Evolutionary conservation across 306 rosid genomes (phyloP).

Genomic region (Hylodesmum podocarpum): DNA sequence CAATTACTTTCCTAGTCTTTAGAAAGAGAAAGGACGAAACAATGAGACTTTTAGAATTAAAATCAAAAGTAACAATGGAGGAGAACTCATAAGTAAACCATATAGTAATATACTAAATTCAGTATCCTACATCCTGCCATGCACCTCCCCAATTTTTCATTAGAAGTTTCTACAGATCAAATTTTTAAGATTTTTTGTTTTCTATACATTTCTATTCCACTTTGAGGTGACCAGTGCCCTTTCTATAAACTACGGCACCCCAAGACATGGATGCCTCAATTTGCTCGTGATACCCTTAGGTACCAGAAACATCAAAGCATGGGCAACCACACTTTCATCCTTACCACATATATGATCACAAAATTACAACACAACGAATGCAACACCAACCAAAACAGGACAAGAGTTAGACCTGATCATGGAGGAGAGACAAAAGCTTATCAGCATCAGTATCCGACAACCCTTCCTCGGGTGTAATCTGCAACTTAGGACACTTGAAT

Average conservation of each 20-base stretch:
- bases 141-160: not conserved
- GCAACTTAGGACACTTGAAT: constrained; percentile 88
- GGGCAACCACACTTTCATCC: not conserved
- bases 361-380: not conserved
- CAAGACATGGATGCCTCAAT: not conserved
- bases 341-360: constrained; percentile 17
- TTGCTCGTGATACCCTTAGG: not conserved
- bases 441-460: constrained; percentile 60
- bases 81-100: not conserved
- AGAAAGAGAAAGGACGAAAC: not conserved
- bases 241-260: constrained; percentile 5
- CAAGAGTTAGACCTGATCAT: constrained; percentile 67
- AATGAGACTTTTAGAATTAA: not conserved
- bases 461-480: constrained; percentile 74
- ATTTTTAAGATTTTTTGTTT: not conserved
- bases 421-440: constrained; percentile 70
- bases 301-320: not conserved
- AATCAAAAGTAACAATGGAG: not conserved
- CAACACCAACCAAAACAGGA: constrained; percentile 1
- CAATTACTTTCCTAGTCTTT: not conserved
- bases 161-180: not conserved
- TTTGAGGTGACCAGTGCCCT: constrained; percentile 6
- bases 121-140: constrained; percentile 1
- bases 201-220: not conserved
- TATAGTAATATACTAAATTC: not conserved